Evolutionary conservation across 2,329 filamentous ascomycete species (phyloP).

Genomic region (Pseudodiploospora longispora): DNA sequence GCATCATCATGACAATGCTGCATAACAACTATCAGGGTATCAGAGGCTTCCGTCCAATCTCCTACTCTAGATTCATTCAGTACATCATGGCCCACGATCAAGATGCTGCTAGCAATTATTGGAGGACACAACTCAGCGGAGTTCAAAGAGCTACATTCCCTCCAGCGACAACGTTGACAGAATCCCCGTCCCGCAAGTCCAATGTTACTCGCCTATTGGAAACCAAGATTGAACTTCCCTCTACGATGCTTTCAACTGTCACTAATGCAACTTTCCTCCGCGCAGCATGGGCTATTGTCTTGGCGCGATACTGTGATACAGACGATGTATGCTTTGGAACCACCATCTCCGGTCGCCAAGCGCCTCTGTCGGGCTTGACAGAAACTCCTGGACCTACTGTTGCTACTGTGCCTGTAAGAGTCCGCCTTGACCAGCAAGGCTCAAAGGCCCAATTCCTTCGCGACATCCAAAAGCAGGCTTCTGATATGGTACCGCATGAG

Average conservation of each 20-base stretch:
- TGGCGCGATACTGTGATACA: conserved; percentile 6
- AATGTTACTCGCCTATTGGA: too few species aligned
- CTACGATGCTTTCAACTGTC: not conserved
- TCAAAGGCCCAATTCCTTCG: not conserved
- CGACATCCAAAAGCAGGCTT: conserved; percentile 1
- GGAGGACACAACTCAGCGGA: conserved; percentile 4
- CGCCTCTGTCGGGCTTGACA: conserved; percentile 2
- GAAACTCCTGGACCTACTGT: conserved; percentile 5
- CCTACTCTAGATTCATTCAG: conserved; percentile 3
- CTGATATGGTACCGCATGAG: conserved; percentile 3
- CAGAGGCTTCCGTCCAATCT: too few species aligned
- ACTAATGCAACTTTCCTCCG: conserved; percentile 7
- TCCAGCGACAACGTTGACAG: too few species aligned
- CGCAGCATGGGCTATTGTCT: conserved; percentile 6
- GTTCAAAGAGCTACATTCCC: conserved; percentile 3
- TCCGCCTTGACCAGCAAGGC: conserved; percentile 2
- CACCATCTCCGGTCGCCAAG: conserved; percentile 7
- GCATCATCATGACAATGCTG: conserved; percentile 1
- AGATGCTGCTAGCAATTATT: conserved; percentile 4
- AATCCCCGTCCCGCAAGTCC: too few species aligned
- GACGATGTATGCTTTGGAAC: conserved; percentile 8
- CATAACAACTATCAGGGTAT: not conserved
- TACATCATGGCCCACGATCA: conserved; percentile 5
- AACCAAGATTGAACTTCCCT: not conserved
- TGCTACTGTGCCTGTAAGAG: conserved; percentile 7